Evolutionary conservation across 2,329 filamentous ascomycete species (phyloP).

Genomic region (Colletotrichum noveboracense): DNA sequence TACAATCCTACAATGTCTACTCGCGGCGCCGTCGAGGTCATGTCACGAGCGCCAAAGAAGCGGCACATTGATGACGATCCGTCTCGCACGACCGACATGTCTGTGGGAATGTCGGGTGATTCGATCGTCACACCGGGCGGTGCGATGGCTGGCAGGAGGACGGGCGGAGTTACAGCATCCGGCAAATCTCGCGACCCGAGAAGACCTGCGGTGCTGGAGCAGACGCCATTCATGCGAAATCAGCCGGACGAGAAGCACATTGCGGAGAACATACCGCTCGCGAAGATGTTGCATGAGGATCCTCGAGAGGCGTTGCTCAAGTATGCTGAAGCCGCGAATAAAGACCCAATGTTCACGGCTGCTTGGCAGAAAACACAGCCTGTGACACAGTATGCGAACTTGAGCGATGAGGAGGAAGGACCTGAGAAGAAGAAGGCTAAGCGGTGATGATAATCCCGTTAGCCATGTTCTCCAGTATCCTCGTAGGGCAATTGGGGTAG

Average conservation of each 20-base stretch:
- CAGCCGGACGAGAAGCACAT: constrained; percentile 92
- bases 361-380: constrained; percentile 94
- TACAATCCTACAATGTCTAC: constrained; percentile 86
- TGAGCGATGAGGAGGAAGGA: constrained; percentile 66
- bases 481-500: constrained; percentile 8
- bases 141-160: constrained; percentile 53
- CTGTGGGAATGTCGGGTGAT: constrained; percentile 82
- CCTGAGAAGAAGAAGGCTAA: constrained; percentile 51
- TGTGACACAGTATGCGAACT: constrained; percentile 85
- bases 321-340: constrained; percentile 92
- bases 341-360: constrained; percentile 92
- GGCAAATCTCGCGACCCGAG: constrained; percentile 80
- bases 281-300: constrained; percentile 94
- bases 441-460: constrained; percentile 38
- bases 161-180: constrained; percentile 76
- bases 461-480: constrained; percentile 13
- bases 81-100: constrained; percentile 82
- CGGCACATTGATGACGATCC: constrained; percentile 95
- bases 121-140: constrained; percentile 75
- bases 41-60: constrained; percentile 93
- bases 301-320: constrained; percentile 91
- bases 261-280: constrained; percentile 85
- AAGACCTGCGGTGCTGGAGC: constrained; percentile 81
- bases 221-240: constrained; percentile 89
- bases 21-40: constrained; percentile 84